These are phyloP conservation scores for Fusarium cicatricum DNA, from an alignment of 2,329 filamentous ascomycete species.

Conservation along the genomic window DNA sequence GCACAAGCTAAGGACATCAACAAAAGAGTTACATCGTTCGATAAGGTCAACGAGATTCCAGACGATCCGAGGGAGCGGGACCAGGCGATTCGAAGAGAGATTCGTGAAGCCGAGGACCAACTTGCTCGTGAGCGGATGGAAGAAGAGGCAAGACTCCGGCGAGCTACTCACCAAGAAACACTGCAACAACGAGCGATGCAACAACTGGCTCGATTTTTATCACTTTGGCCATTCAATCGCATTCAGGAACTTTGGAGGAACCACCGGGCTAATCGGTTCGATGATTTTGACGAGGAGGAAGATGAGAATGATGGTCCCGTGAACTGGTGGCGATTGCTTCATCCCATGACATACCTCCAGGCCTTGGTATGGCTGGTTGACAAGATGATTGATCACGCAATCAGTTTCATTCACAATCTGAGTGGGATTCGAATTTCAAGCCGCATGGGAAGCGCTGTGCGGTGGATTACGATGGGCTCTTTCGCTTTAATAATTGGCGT, in stretches of 20 bases:
- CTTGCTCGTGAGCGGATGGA: slow-evolving; percentile 21
- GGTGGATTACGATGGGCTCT: not conserved
- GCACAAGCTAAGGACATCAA: slow-evolving; percentile 2
- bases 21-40: slow-evolving; percentile 5
- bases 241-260: slow-evolving; percentile 8
- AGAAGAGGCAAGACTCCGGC: not conserved
- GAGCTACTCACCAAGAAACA: not conserved
- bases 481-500: slow-evolving; percentile 11
- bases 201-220: slow-evolving; percentile 34
- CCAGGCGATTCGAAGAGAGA: slow-evolving; percentile 32
- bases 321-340: slow-evolving; percentile 41
- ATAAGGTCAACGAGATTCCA: slow-evolving; percentile 7
- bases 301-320: slow-evolving; percentile 13
- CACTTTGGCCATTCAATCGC: slow-evolving; percentile 29
- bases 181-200: slow-evolving; percentile 34
- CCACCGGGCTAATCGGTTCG: slow-evolving; percentile 3
- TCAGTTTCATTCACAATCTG: slow-evolving; percentile 28
- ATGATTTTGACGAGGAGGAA: slow-evolving; percentile 21
- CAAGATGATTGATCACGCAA: slow-evolving; percentile 27
- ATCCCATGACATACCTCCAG: slow-evolving; percentile 46
- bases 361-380: slow-evolving; percentile 38
- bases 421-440: slow-evolving; percentile 3
- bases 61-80: slow-evolving; percentile 24
- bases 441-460: not conserved
- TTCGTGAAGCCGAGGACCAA: slow-evolving; percentile 28